Evolutionary conservation across 1,284 basidiomycete genomes (phyloP).

Genomic region (Anthracocystis setariae): DNA sequence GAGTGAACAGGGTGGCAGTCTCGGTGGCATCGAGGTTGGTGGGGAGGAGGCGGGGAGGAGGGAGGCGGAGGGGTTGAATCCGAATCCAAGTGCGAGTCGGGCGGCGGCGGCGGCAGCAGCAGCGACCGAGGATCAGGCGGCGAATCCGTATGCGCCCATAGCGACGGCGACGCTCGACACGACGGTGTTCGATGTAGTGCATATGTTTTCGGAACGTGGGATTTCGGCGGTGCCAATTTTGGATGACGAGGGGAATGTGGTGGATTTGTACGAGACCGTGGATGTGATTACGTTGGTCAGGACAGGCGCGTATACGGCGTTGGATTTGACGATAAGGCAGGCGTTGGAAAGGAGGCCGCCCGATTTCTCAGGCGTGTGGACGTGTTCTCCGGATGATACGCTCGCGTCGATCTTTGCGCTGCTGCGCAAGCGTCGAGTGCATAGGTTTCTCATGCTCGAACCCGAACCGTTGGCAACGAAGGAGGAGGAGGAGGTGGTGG

Average conservation of each 20-base stretch:
- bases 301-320: constrained; percentile 90
- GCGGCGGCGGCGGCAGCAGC: not conserved
- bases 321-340: constrained; percentile 93
- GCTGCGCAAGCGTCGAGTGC: constrained; percentile 90
- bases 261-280: constrained; percentile 98
- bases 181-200: constrained; percentile 96
- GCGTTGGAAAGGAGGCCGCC: constrained; percentile 84
- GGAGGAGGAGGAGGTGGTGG: not conserved
- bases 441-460: constrained; percentile 74
- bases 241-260: constrained; percentile 89
- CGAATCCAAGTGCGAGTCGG: not conserved
- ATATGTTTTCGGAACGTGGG: constrained; percentile 95
- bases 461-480: constrained; percentile 19
- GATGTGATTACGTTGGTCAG: constrained; percentile 88
- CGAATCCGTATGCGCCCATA: constrained; percentile 81
- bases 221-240: constrained; percentile 98
- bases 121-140: not conserved
- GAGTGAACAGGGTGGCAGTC: constrained; percentile 7
- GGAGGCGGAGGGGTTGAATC: constrained; percentile 9
- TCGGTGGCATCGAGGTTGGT: constrained; percentile 27
- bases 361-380: constrained; percentile 97
- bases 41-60: not conserved
- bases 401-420: constrained; percentile 91
- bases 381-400: constrained; percentile 92
- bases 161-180: constrained; percentile 91